Conservation (phyloP, 441 rosid genomes). For the Gossypium davidsonii region DNA sequence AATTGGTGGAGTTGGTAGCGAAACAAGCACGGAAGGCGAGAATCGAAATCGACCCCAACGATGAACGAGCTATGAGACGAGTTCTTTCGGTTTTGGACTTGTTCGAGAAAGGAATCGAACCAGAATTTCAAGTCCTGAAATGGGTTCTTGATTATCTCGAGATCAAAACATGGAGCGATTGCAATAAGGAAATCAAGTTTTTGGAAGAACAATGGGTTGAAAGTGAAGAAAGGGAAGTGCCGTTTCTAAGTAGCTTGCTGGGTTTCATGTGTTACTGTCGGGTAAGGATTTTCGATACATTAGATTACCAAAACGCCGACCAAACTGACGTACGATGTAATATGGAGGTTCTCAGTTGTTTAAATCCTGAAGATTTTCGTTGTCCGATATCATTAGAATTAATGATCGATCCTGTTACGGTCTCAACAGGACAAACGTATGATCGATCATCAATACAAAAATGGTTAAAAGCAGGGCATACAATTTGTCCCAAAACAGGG, state of each 20-base stretch:
- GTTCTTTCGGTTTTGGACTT: slow-evolving; percentile 27
- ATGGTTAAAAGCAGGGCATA: slow-evolving; percentile 71
- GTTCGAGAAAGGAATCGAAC: slow-evolving; percentile 51
- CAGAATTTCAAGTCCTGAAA: slow-evolving; percentile 34
- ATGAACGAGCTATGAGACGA: slow-evolving; percentile 36
- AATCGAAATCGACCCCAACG: slow-evolving; percentile 35
- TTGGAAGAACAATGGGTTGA: slow-evolving; percentile 41
- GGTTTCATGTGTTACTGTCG: slow-evolving; percentile 62
- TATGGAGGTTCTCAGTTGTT: slow-evolving; percentile 35
- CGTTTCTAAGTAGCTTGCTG: slow-evolving; percentile 46
- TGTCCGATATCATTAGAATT: slow-evolving; percentile 83
- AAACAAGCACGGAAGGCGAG: slow-evolving; percentile 49
- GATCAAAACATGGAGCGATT: slow-evolving; percentile 53
- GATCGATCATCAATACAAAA: slow-evolving; percentile 69
- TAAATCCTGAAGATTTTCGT: slow-evolving; percentile 62
- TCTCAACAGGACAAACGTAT: slow-evolving; percentile 74
- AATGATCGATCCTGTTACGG: slow-evolving; percentile 71
- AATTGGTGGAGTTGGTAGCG: slow-evolving; percentile 49
- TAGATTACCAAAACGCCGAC: slow-evolving; percentile 22
- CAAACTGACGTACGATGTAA: slow-evolving; percentile 27
- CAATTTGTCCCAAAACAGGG: slow-evolving; percentile 72
- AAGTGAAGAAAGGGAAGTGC: slow-evolving; percentile 30
- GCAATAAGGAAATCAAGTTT: slow-evolving; percentile 49
- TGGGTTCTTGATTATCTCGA: slow-evolving; percentile 46
- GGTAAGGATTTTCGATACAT: slow-evolving; percentile 44